phyloP scores from a whole-genome alignment of 805 yeast species.

The Metschnikowia continentalis region DNA sequence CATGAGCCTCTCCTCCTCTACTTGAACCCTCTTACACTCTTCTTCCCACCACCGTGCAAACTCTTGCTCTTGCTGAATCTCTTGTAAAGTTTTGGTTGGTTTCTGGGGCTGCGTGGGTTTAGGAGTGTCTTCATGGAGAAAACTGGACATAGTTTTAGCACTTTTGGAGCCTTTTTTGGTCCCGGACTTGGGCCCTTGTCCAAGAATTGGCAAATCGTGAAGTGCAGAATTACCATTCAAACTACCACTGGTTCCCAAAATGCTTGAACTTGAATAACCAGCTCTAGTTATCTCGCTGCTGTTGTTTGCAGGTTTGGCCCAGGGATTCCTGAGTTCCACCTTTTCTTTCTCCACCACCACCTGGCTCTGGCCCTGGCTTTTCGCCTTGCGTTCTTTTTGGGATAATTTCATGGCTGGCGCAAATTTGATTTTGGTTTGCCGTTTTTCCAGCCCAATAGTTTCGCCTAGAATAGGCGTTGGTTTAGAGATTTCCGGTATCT shows the following conservation, averaged over 20 bases:
- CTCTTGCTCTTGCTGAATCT: slow-evolving; percentile 75
- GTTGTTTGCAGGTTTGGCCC: slow-evolving; percentile 3
- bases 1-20: slow-evolving; percentile 17
- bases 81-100: slow-evolving; percentile 49
- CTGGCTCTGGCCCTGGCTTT: background rate
- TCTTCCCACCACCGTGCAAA: slow-evolving; percentile 87
- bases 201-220: slow-evolving; percentile 20
- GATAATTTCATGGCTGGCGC: slow-evolving; percentile 44
- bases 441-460: slow-evolving; percentile 11
- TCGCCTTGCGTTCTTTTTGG: slow-evolving; percentile 48
- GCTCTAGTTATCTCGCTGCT: background rate
- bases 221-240: background rate
- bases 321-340: slow-evolving; percentile 9
- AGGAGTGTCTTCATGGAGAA: slow-evolving; percentile 43
- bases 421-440: slow-evolving; percentile 27
- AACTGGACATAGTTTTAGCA: slow-evolving; percentile 31
- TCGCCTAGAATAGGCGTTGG: slow-evolving; percentile 11
- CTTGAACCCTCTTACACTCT: slow-evolving; percentile 66
- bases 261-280: background rate
- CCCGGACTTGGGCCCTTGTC: slow-evolving; percentile 10
- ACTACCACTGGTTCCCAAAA: background rate
- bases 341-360: background rate
- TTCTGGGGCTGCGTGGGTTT: slow-evolving; percentile 25
- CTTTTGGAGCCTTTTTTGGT: background rate
- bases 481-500: background rate